Evolutionary conservation across 1,139 yeast genomes (phyloP).

Genomic region (Wickerhamiella infanticola): DNA sequence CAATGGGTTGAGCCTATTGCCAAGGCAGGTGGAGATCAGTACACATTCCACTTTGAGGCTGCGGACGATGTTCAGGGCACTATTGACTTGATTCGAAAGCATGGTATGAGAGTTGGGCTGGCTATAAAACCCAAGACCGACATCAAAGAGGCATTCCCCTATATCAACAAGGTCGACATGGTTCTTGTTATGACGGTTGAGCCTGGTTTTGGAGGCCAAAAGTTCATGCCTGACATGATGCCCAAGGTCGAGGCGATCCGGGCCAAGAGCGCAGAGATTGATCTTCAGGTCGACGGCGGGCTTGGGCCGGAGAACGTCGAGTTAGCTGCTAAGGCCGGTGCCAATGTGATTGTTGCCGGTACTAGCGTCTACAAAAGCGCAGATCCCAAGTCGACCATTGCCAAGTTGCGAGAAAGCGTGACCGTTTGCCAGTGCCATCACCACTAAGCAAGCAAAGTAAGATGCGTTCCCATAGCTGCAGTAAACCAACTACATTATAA

Average conservation of each 20-base stretch:
- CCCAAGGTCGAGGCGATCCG: conserved; percentile 76
- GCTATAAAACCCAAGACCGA: conserved; percentile 92
- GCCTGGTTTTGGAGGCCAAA: conserved; percentile 98
- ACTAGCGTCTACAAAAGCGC: conserved; percentile 80
- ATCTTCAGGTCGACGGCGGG: conserved; percentile 97
- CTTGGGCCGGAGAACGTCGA: conserved; percentile 71
- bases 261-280: conserved; percentile 53
- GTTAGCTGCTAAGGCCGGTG: conserved; percentile 85
- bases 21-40: conserved; percentile 89
- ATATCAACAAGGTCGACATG: conserved; percentile 75
- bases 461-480: too few species aligned
- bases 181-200: conserved; percentile 95
- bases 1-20: conserved; percentile 92
- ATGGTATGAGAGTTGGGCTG: conserved; percentile 89
- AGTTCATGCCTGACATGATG: conserved; percentile 93
- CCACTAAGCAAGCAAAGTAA: neutral
- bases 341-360: conserved; percentile 96
- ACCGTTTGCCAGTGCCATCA: neutral
- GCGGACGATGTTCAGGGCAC: conserved; percentile 64
- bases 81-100: conserved; percentile 55
- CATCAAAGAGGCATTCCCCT: conserved; percentile 63
- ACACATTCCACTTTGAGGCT: conserved; percentile 92
- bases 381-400: conserved; percentile 61
- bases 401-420: conserved; percentile 48
- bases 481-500: too few species aligned